These are phyloP conservation scores for Obelidium mucronatum DNA, from an alignment of 192 early-diverging fungal genomes.

Conservation along the genomic window DNA sequence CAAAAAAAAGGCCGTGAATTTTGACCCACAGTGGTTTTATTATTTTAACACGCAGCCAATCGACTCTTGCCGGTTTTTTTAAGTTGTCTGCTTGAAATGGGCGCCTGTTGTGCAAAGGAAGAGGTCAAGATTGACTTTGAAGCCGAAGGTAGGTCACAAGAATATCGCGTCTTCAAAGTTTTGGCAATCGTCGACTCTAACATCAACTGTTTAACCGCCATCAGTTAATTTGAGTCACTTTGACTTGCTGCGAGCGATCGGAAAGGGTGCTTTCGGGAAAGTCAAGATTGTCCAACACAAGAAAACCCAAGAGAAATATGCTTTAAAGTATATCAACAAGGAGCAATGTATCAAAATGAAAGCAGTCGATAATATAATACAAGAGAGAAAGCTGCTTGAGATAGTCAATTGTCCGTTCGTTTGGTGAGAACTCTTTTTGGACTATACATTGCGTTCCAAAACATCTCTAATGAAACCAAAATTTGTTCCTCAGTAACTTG, in stretches of 20 bases:
- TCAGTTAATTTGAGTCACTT: conserved; percentile 89
- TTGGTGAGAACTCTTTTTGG: too few species aligned
- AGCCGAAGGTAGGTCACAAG: background rate
- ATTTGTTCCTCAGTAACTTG: conserved; percentile 78
- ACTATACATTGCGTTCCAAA: background rate
- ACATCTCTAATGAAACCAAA: background rate
- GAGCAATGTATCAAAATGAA: conserved; percentile 81
- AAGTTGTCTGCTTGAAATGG: background rate
- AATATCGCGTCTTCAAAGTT: background rate
- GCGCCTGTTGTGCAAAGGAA: conserved; percentile 5
- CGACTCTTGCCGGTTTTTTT: background rate
- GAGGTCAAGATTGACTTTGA: background rate
- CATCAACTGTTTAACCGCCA: background rate
- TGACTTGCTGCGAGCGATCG: conserved; percentile 84
- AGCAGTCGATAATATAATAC: conserved; percentile 86
- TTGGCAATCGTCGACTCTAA: background rate
- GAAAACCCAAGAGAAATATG: conserved; percentile 75
- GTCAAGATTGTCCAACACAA: conserved; percentile 93
- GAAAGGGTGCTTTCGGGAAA: conserved; percentile 95
- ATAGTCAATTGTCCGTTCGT: conserved; percentile 86
- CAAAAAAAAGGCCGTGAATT: too few species aligned
- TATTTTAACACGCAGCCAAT: background rate
- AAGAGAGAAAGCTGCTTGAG: conserved; percentile 89
- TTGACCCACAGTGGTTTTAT: too few species aligned
- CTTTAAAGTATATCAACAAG: conserved; percentile 98